Evolutionary conservation across 345 rosid species (phyloP).

Genomic region (Litchi chinensis): DNA sequence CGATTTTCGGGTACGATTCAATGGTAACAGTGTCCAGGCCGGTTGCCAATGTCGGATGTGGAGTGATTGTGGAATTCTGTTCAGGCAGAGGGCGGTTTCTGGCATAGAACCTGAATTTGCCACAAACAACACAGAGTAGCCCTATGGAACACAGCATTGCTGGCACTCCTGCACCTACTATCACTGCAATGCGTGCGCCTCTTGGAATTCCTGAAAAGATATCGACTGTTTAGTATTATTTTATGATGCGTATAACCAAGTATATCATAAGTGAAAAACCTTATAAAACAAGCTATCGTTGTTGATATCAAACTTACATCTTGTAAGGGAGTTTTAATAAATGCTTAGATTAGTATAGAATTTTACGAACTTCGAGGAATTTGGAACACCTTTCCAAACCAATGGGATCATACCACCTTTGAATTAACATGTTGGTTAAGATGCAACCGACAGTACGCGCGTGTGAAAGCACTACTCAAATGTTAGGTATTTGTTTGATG

Average conservation of each 20-base stretch:
- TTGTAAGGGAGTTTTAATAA: no score
- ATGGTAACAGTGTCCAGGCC: conserved; percentile 55
- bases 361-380: no score
- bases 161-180: conserved; percentile 63
- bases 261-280: no score
- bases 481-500: background rate
- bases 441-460: no score
- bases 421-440: no score
- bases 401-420: background rate
- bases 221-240: no score
- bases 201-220: conserved; percentile 41
- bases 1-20: conserved; percentile 61
- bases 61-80: conserved; percentile 25
- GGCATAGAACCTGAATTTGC: conserved; percentile 33
- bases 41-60: conserved; percentile 6
- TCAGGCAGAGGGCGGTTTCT: conserved; percentile 25
- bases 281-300: no score
- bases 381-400: background rate
- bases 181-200: conserved; percentile 48
- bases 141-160: conserved; percentile 41
- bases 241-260: no score
- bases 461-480: no score
- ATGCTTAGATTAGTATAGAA: no score
- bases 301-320: no score
- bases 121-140: conserved; percentile 35